Evolutionary conservation across 2,329 filamentous ascomycete species (phyloP).

Genomic region (Geosmithia putterillii): DNA sequence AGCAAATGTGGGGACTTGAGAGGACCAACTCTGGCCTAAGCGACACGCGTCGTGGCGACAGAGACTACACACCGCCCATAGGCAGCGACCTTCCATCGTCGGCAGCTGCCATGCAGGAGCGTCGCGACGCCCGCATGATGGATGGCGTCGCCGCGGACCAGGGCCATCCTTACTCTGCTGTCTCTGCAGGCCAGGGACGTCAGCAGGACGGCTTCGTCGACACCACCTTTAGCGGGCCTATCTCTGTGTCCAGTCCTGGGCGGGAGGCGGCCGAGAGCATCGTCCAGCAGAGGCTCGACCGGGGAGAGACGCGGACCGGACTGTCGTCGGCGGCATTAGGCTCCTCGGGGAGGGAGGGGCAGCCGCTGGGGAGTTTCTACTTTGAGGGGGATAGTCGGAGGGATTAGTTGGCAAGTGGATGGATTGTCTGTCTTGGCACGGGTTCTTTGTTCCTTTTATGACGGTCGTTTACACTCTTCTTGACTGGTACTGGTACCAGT

Average conservation of each 20-base stretch:
- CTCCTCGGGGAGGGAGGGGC: constrained; percentile 29
- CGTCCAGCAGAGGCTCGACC: constrained; percentile 43
- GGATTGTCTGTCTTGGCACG: not conserved
- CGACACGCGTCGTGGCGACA: constrained; percentile 22
- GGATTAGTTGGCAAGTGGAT: too few relatives aligned
- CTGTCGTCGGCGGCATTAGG: constrained; percentile 25
- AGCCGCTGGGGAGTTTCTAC: constrained; percentile 43
- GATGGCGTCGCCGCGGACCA: constrained; percentile 53
- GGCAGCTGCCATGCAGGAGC: constrained; percentile 34
- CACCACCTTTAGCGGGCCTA: constrained; percentile 47
- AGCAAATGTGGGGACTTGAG: constrained; percentile 30
- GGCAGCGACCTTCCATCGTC: constrained; percentile 17
- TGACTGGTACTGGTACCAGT: too few relatives aligned
- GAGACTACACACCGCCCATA: constrained; percentile 24
- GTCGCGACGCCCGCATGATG: constrained; percentile 50
- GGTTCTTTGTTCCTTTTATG: not conserved
- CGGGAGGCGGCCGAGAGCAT: constrained; percentile 53
- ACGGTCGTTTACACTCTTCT: not conserved
- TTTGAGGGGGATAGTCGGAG: constrained; percentile 33
- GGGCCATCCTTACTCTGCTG: constrained; percentile 31
- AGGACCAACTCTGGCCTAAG: constrained; percentile 39
- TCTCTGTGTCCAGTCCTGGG: constrained; percentile 19
- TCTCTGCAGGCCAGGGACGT: too few relatives aligned
- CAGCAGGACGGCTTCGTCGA: constrained; percentile 46
- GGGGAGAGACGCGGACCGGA: constrained; percentile 28